Conservation (phyloP, 1,139 yeast species). For the Spencermartinsiella ligniputridi region DNA sequence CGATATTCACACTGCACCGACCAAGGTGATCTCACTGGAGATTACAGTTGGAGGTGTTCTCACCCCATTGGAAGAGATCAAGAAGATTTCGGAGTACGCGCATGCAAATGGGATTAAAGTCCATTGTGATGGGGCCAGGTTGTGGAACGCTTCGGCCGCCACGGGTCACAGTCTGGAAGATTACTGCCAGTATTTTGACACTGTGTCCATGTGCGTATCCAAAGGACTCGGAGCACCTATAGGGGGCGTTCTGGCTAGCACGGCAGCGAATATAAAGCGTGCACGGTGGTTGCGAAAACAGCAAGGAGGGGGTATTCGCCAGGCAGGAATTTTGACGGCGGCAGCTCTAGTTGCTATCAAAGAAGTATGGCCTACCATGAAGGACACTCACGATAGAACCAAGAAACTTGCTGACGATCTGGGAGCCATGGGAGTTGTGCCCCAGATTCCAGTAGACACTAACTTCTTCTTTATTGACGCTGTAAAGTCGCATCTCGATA, state of each 20-base stretch:
- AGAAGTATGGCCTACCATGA: slow-evolving; percentile 60
- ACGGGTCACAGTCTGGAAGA: slow-evolving; percentile 66
- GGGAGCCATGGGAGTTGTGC: slow-evolving; percentile 45
- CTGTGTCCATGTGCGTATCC: slow-evolving; percentile 83
- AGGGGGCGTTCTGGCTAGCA: slow-evolving; percentile 84
- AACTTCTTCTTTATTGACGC: slow-evolving; percentile 80
- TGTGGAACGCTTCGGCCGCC: slow-evolving; percentile 84
- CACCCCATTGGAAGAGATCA: slow-evolving; percentile 76
- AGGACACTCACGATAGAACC: slow-evolving; percentile 64
- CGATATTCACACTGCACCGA: slow-evolving; percentile 87
- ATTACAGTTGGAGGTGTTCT: slow-evolving; percentile 83
- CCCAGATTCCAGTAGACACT: slow-evolving; percentile 78
- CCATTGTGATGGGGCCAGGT: slow-evolving; percentile 94
- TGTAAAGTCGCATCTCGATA: slow-evolving; percentile 54
- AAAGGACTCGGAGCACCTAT: slow-evolving; percentile 94
- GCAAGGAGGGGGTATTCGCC: slow-evolving; percentile 93
- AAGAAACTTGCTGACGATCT: slow-evolving; percentile 52
- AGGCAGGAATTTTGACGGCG: slow-evolving; percentile 74
- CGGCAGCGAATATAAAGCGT: slow-evolving; percentile 53
- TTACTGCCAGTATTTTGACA: slow-evolving; percentile 77
- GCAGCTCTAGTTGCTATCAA: slow-evolving; percentile 81
- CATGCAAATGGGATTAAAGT: slow-evolving; percentile 55
- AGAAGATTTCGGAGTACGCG: slow-evolving; percentile 69
- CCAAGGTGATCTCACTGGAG: slow-evolving; percentile 78
- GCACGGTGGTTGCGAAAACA: slow-evolving; percentile 90